phyloP scores from a whole-genome alignment of 495 filamentous ascomycete species.

The Tuber borchii region DNA sequence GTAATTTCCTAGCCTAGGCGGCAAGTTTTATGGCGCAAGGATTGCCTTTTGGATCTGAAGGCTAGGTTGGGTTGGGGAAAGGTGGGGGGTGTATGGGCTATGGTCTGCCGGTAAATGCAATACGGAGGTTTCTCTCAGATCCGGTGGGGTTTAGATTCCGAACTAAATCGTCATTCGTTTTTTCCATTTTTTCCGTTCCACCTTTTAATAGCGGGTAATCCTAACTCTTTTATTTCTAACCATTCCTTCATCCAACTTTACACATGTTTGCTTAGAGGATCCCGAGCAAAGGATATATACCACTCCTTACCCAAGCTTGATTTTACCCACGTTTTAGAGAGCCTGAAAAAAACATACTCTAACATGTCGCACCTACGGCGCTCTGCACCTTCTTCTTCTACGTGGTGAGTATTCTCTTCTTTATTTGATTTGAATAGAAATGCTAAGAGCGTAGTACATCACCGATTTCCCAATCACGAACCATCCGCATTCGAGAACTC shows the following conservation, averaged over 20 bases:
- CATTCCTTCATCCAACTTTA: background rate
- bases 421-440: background rate
- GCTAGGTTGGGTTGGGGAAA: background rate
- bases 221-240: background rate
- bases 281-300: background rate
- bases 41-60: background rate
- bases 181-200: background rate
- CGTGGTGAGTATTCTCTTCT: background rate
- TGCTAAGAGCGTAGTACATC: background rate
- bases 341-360: background rate
- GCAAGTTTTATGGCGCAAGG: background rate
- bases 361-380: background rate
- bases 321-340: background rate
- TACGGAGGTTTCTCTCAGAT: background rate
- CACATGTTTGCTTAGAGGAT: background rate
- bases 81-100: background rate
- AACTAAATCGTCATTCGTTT: background rate
- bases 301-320: background rate
- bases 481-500: constrained; percentile 23
- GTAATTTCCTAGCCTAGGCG: background rate
- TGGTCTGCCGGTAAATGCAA: background rate
- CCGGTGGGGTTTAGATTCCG: background rate
- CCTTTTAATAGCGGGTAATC: background rate
- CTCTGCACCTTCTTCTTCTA: background rate
- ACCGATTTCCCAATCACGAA: constrained; percentile 8